phyloP scores from a whole-genome alignment of 371 early-diverging fungal genomes.

The Phascolomyces articulosus region DNA sequence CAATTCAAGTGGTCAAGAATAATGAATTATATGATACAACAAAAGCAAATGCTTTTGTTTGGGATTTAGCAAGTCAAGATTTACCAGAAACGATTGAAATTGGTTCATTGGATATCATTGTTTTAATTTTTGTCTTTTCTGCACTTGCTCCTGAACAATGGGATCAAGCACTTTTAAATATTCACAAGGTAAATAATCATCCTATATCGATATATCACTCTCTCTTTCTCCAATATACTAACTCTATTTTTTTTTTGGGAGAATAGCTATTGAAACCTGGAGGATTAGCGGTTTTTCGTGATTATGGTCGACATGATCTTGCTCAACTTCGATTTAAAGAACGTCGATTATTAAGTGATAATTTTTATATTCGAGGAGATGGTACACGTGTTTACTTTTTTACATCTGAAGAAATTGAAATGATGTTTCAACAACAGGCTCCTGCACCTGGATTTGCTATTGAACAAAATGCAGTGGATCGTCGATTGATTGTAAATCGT shows the following conservation, averaged over 20 bases:
- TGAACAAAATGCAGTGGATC: constrained; percentile 90
- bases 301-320: constrained; percentile 87
- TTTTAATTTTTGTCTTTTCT: constrained; percentile 82
- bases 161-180: constrained; percentile 69
- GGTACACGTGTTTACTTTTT: constrained; percentile 76
- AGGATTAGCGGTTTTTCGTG: constrained; percentile 82
- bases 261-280: constrained; percentile 74
- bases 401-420: constrained; percentile 58
- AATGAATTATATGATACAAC: constrained; percentile 58
- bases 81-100: constrained; percentile 66
- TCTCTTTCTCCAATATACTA: no score
- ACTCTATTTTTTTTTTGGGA: no score
- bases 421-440: constrained; percentile 37
- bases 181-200: constrained; percentile 55
- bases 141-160: constrained; percentile 85
- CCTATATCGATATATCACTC: no score
- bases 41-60: constrained; percentile 80
- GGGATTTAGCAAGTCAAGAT: constrained; percentile 72
- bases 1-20: constrained; percentile 74
- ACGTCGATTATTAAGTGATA: constrained; percentile 57
- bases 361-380: constrained; percentile 90
- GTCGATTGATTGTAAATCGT: constrained; percentile 95
- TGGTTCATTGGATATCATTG: constrained; percentile 75
- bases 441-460: constrained; percentile 56
- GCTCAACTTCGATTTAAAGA: constrained; percentile 87